phyloP scores from a whole-genome alignment of 2,329 filamentous ascomycete genomes.

The Cladosporium phlei region DNA sequence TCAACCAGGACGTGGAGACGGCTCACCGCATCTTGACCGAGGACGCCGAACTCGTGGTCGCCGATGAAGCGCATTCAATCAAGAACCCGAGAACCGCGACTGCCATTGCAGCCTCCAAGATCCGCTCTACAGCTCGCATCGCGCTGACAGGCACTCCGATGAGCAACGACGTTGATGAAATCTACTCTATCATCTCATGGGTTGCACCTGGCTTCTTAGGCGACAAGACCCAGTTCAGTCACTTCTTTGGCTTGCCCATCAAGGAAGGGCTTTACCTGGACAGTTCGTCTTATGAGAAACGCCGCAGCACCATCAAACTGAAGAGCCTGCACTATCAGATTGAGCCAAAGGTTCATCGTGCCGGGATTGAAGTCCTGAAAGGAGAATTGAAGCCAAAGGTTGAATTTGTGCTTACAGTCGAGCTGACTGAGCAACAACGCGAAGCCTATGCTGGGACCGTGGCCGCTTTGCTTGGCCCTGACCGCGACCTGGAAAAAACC shows the following conservation, averaged over 20 bases:
- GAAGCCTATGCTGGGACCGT: slow-evolving; percentile 57
- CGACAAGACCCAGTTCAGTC: slow-evolving; percentile 60
- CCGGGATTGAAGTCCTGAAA: slow-evolving; percentile 63
- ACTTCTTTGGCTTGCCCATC: slow-evolving; percentile 69
- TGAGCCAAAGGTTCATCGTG: slow-evolving; percentile 71
- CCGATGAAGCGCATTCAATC: slow-evolving; percentile 78
- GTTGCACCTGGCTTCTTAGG: slow-evolving; percentile 76
- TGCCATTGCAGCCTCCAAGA: slow-evolving; percentile 50
- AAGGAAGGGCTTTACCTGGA: slow-evolving; percentile 64
- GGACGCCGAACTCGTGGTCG: slow-evolving; percentile 67
- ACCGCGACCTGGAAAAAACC: slow-evolving; percentile 32
- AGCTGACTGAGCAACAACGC: slow-evolving; percentile 62
- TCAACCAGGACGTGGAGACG: slow-evolving; percentile 34
- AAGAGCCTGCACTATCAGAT: slow-evolving; percentile 67
- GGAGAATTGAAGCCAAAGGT: slow-evolving; percentile 72
- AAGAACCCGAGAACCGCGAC: slow-evolving; percentile 60
- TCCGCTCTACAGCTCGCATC: slow-evolving; percentile 67
- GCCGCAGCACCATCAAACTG: slow-evolving; percentile 61
- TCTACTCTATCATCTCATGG: slow-evolving; percentile 85
- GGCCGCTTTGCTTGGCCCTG: slow-evolving; percentile 32
- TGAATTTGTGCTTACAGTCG: slow-evolving; percentile 63
- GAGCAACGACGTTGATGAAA: slow-evolving; percentile 78
- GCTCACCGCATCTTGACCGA: slow-evolving; percentile 51
- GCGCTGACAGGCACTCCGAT: slow-evolving; percentile 84
- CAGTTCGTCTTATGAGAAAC: slow-evolving; percentile 52